These are phyloP conservation scores for Ophiobolus disseminans DNA, from an alignment of 2,329 filamentous ascomycete species.

Conservation along the genomic window DNA sequence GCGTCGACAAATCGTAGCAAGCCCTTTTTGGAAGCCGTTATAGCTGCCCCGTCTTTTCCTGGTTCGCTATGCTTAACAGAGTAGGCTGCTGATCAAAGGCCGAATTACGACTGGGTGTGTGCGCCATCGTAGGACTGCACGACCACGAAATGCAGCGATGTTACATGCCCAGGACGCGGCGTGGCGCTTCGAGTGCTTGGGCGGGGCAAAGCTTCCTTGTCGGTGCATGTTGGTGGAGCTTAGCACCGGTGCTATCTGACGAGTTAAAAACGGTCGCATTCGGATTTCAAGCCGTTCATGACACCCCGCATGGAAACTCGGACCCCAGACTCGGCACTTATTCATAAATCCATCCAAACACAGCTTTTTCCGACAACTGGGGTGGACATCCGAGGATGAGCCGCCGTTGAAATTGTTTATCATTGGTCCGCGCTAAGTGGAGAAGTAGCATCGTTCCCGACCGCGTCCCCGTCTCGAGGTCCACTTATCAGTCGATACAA, in stretches of 20 bases:
- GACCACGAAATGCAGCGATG: conserved; percentile 3
- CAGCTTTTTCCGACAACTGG: background rate
- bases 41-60: background rate
- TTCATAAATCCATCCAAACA: background rate
- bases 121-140: background rate
- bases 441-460: background rate
- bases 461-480: conserved; percentile 6
- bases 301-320: conserved; percentile 11
- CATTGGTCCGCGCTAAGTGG: background rate
- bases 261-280: background rate
- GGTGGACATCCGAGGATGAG: background rate
- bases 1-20: background rate
- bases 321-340: background rate
- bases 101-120: background rate
- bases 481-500: background rate
- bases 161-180: conserved; percentile 22
- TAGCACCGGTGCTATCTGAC: conserved; percentile 7
- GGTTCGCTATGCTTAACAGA: no score
- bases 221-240: conserved; percentile 16
- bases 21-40: background rate
- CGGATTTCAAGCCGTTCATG: background rate
- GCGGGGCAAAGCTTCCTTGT: conserved; percentile 27
- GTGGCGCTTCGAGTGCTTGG: conserved; percentile 20
- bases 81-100: background rate
- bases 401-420: background rate